Evolutionary conservation across 2,329 filamentous ascomycete species (phyloP), one percentile per base, ranked within the genome.

Genomic region (Colletotrichum limetticola): DNA sequence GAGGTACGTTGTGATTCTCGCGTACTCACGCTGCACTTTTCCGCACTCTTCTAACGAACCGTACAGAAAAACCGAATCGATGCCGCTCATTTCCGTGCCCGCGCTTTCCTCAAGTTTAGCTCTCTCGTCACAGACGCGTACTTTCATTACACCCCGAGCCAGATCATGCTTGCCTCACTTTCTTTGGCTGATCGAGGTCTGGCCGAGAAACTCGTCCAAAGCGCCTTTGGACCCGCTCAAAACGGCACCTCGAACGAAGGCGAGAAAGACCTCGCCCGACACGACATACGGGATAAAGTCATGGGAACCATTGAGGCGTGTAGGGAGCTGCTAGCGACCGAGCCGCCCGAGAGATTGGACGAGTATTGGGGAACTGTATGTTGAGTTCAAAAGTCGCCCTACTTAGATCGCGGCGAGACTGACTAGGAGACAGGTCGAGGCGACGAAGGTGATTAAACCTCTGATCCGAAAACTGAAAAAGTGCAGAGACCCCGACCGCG

Each of bases 41-140:
- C 7, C 2, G 22, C 35, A 16, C 30, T 9, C 30, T 30, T 22
- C 69, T 73, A 26, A 74, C 35, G 8, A 37, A n/a, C 12, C n/a
- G 8, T 26, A 11, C 60, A 80, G 79, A 78, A 86, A 61, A 78
- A 81, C 11, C 84, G 87, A 30, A 83, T 91, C 35, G 84, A 83
- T 61, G 86, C 86, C 12, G 94, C 94, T 0, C 95, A 97, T 79
- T 86, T 86, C n/a, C 89, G 88, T 65, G 93, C 95, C 0, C 89
- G 93, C 55, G 90, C 92, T 24, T 87, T 94, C 59, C 89, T 97
- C 67, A 94, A 94, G 79, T 93, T 91, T 67, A 93, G 94, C 70
- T 94, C 95, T 0, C 86, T 97, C 63, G 88, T 98, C 74, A 98
- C 96, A 30, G 97, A 99, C 78, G 95, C 91, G n/a, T 98, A 98